Base-by-base conservation (phyloP, 768 basidiomycete genomes). In the Mycena indigotica region DNA sequence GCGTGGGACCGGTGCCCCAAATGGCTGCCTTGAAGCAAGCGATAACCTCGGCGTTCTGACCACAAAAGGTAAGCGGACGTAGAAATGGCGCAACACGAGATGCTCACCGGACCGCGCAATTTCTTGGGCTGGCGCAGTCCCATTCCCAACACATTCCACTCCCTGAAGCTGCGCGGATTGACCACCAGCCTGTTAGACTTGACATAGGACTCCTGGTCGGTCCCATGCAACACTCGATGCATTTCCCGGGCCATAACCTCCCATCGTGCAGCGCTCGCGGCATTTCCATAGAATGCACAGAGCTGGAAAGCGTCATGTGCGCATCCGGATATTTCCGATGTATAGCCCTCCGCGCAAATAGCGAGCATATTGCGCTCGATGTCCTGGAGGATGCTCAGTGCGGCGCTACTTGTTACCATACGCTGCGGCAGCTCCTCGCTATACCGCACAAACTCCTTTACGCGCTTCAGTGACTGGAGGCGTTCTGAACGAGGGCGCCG, bases 261-360 rank as follows among this genome's bases (percentile, higher is more conserved):
- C 50, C 50, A 51, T 13, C 16, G 28, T 5, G 23, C 30, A 4
- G 50, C 50, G 23, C 30, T 51, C 6, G 4, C 15, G 17, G 17
- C 50, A 35, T 51, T 30, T 12, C 50, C 50, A 21, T 51, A 32
- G 6, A 51, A 19, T 5, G 50, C 50, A 21, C 50, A 51, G 5
- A 30, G 21, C 17, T 35, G 28, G 19, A 32, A 29, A 15, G 28
- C 50, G 23, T 51, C n/a, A 24, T 51, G 29, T 5, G 5, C 28
- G 16, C 26, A 16, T 5, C 28, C 5, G 17, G 28, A 28, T 15
- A 51, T 30, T 30, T 29, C 50, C 24, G 5, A 28, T 5, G 25
- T 21, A 21, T 51, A 51, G 17, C 50, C 50, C 29, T 51, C 50
- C 26, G 13, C 29, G 30, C 50, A 51, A 30, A 51, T 51, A 17